Base-by-base conservation (phyloP, 306 rosid species). In the Argentina anserina region DNA sequence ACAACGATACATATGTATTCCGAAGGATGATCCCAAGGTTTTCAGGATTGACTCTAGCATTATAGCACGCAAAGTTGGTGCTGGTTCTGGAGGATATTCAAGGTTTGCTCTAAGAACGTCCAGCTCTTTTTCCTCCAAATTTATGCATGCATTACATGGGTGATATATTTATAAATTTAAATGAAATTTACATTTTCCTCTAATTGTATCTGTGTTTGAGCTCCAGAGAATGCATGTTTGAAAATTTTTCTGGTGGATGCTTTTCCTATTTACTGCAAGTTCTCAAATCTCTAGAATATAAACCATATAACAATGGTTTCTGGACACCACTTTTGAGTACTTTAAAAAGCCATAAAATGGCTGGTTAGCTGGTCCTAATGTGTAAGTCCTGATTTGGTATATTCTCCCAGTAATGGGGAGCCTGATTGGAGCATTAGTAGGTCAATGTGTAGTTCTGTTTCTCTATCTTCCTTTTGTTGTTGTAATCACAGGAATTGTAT, bases 11-110 rank as follows among this genome's bases (percentile, higher is more conserved):
- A 84, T 93, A 67, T 45, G 39, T 77, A 71, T 90, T 79, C 88
- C 92, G 56, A 90, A 84, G 73, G 78, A 86, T 31, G 75, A 79
- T 25, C 53, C 84, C 15, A 67, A 84, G 65, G 75, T 74, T 77
- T 75, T 90, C 75, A 81, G 71, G 61, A 86, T 93, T 58, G 83
- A 89, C 81, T 93, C 97, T 62, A 85, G 87, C 84, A 89, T 93
- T 79, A 59, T 90, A 23, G 96, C 98, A 42, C 80, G 46, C 73
- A 87, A 76, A 7, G 92, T 93, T 39, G 98, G 98, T 70, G 93
- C 98, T 86, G 98, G 98, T 78, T 90, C 98, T 45, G 97, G 96
- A 78, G 97, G 98, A 52, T 93, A 87, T 88, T 93, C 98, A 75
- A 93, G 98, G 97, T 90, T 84, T 76, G 67, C 66, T 82, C 46